Evolutionary conservation across 768 basidiomycete genomes (phyloP).

Genomic region (Termitomyces sp.): DNA sequence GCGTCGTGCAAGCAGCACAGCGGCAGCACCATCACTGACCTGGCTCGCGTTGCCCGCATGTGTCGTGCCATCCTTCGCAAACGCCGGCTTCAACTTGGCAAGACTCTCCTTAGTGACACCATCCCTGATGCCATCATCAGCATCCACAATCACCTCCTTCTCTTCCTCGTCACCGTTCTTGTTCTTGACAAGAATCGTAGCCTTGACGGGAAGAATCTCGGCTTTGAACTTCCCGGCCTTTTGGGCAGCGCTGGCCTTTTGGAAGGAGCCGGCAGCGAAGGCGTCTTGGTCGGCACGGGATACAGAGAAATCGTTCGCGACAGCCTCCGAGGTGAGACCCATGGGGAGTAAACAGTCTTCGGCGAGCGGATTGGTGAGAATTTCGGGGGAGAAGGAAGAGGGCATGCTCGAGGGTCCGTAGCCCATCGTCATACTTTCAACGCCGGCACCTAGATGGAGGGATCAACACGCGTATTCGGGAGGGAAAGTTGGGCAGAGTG

Average conservation of each 20-base stretch:
- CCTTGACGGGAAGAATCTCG: slow-evolving; percentile 81
- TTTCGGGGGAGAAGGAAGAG: slow-evolving; percentile 56
- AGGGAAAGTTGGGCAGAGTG: background rate
- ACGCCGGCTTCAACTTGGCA: slow-evolving; percentile 81
- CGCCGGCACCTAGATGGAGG: slow-evolving; percentile 61
- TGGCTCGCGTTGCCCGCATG: slow-evolving; percentile 87
- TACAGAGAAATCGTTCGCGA: slow-evolving; percentile 72
- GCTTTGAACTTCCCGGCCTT: slow-evolving; percentile 77
- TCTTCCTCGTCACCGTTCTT: slow-evolving; percentile 59
- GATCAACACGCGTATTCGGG: background rate
- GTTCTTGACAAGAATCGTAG: slow-evolving; percentile 47
- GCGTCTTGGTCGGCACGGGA: slow-evolving; percentile 74
- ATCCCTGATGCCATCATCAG: slow-evolving; percentile 64
- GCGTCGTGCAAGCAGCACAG: slow-evolving; percentile 78
- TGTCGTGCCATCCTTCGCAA: slow-evolving; percentile 68
- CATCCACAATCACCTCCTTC: slow-evolving; percentile 28
- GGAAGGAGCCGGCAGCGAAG: slow-evolving; percentile 82
- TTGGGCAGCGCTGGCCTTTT: slow-evolving; percentile 76
- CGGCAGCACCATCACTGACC: slow-evolving; percentile 89
- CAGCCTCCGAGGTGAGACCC: slow-evolving; percentile 95
- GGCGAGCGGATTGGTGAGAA: slow-evolving; percentile 62
- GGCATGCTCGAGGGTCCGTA: slow-evolving; percentile 50
- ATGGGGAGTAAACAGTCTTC: slow-evolving; percentile 83
- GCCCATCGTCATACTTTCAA: slow-evolving; percentile 87
- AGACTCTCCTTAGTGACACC: slow-evolving; percentile 79